A percentile compares a stretch with the other conserved stretches of the same genome.
Evolutionary conservation across 306 rosid species (phyloP).

Genomic region (Canavalia gladiata): DNA sequence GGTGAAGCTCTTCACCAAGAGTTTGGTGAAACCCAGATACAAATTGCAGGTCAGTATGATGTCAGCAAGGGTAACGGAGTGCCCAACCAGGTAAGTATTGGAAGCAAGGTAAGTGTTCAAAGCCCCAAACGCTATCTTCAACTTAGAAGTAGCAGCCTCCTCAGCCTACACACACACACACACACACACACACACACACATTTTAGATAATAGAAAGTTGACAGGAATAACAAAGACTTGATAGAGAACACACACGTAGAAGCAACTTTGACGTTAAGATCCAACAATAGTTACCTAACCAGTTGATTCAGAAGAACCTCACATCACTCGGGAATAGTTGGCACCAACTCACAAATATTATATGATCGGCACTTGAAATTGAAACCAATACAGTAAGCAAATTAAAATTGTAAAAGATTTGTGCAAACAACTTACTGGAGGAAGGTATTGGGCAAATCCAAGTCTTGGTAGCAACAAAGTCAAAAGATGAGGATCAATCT

Average conservation of each 20-base stretch:
- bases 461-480: conserved; percentile 58
- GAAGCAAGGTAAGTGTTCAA: conserved; percentile 77
- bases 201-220: not conserved
- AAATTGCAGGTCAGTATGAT: conserved; percentile 64
- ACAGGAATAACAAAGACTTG: not conserved
- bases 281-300: not conserved
- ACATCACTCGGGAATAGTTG: not conserved
- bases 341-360: not conserved
- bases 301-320: not conserved
- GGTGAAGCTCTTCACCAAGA: conserved; percentile 74
- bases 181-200: conserved; percentile 13
- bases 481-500: conserved; percentile 61
- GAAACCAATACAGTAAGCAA: not conserved
- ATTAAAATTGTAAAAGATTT: not conserved
- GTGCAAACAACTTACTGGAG: conserved; percentile 61
- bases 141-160: conserved; percentile 67
- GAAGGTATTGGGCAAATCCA: conserved; percentile 59
- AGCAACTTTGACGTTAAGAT: not conserved
- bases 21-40: conserved; percentile 49
- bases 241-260: not conserved
- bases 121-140: conserved; percentile 79
- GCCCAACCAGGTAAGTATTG: conserved; percentile 84
- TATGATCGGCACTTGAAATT: not conserved
- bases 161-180: conserved; percentile 64
- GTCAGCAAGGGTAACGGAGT: conserved; percentile 85